Conservation (phyloP, 2,329 filamentous ascomycete species). For the Coniochaeta prunicola region DNA sequence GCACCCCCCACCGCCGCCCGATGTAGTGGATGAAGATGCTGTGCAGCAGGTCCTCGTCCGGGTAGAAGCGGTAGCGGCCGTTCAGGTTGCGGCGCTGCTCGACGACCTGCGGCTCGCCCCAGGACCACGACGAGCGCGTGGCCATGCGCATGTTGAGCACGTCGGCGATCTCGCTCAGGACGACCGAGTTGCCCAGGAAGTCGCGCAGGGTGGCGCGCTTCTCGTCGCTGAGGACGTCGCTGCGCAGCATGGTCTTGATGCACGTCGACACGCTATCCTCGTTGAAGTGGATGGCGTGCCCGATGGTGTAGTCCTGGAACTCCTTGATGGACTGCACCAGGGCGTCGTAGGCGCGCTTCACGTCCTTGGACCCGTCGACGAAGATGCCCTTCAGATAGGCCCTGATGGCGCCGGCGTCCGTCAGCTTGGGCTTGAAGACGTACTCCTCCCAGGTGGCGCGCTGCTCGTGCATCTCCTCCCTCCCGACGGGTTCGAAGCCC, state of each 20-base stretch:
- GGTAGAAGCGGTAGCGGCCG: constrained; percentile 48
- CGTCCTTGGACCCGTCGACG: constrained; percentile 19
- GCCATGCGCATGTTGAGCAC: constrained; percentile 37
- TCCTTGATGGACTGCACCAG: constrained; percentile 29
- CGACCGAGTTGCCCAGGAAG: constrained; percentile 21
- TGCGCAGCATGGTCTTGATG: constrained; percentile 39
- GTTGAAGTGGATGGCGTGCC: constrained; percentile 28
- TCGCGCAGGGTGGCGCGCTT: constrained; percentile 19
- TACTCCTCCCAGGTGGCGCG: constrained; percentile 46
- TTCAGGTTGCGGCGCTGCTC: constrained; percentile 32
- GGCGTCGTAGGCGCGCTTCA: constrained; percentile 30
- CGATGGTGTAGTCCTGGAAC: constrained; percentile 20
- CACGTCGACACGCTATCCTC: constrained; percentile 31
- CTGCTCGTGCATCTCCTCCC: constrained; percentile 45
- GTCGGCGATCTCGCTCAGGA: constrained; percentile 33
- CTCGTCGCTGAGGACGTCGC: constrained; percentile 39
- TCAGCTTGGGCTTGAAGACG: constrained; percentile 42
- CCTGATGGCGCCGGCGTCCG: constrained; percentile 36
- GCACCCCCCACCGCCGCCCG: constrained; percentile 26
- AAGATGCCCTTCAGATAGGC: constrained; percentile 46
- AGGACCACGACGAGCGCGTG: constrained; percentile 28
- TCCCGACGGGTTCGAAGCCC: constrained; percentile 39
- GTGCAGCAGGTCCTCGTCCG: constrained; percentile 41
- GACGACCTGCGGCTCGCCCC: constrained; percentile 25
- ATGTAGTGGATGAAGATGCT: constrained; percentile 33